Evolutionary conservation across 371 early-diverging fungal genomes (phyloP).

Genomic region (Mycotypha africana): DNA sequence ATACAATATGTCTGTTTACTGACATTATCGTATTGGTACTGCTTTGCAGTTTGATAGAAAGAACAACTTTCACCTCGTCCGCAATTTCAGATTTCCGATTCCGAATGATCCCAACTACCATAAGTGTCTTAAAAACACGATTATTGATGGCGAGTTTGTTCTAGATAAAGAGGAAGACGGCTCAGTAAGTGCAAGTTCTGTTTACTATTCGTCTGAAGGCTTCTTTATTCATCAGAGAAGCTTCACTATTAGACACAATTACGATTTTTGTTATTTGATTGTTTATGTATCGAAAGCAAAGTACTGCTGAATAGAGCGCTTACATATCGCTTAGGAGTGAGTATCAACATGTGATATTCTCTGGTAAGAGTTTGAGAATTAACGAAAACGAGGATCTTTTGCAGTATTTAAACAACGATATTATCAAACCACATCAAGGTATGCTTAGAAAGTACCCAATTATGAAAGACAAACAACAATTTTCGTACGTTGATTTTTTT

Average conservation of each 20-base stretch:
- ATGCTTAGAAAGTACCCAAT: constrained; percentile 45
- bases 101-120: constrained; percentile 39
- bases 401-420: constrained; percentile 58
- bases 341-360: too few relatives aligned
- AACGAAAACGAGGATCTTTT: background rate
- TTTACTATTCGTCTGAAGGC: too few relatives aligned
- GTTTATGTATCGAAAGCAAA: constrained; percentile 54
- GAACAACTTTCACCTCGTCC: constrained; percentile 70
- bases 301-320: constrained; percentile 50
- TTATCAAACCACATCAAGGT: constrained; percentile 64
- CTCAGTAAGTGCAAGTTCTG: constrained; percentile 31
- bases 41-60: constrained; percentile 81
- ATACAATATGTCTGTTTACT: too few relatives aligned
- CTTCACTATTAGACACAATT: constrained; percentile 17
- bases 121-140: constrained; percentile 65
- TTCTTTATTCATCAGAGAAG: too few relatives aligned
- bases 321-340: constrained; percentile 73
- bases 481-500: too few relatives aligned
- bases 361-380: constrained; percentile 18
- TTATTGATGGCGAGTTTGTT: constrained; percentile 93
- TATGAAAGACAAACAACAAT: too few relatives aligned
- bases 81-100: constrained; percentile 64
- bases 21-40: too few relatives aligned
- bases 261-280: constrained; percentile 73
- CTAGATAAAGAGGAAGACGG: constrained; percentile 66